Base-by-base conservation (phyloP, 2,329 filamentous ascomycete species). In the Fusarium graminum region DNA sequence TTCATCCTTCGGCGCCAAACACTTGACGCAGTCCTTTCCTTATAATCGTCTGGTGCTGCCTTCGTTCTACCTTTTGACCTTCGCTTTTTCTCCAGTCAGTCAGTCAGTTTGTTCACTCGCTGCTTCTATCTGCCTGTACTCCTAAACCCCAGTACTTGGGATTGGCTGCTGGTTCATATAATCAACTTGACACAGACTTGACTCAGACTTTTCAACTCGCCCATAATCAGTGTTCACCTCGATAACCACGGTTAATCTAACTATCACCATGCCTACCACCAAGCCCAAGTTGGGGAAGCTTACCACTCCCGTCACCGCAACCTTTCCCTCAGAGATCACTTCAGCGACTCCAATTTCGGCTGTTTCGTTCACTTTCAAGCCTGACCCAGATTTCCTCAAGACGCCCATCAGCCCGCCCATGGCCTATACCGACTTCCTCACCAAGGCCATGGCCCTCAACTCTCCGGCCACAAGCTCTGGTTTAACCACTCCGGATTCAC, bases 361-460 rank as follows among this genome's bases (percentile, higher is more conserved):
- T 58, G 74, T 78, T 58, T 78, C 75, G 30, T 78, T 78, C 59
- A 70, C 74, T 40, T 77, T 75, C 66, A 79, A 79, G 65, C 78
- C 80, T 10, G 81, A 79, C 32, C 76, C 80, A 9, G 82, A 82
- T 56, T 84, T 86, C 71, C 86, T 94, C 82, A 94, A 94, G 80
- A 97, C 94, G 6, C 94, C 94, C 46, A 97, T 98, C 77, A 96
- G 92, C 50, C 94, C 94, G 51, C 94, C 94, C 4, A 84, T 87
- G 22, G 94, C 94, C 58, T 98, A 98, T 76, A 90, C 92, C 69
- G 93, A 98, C 74, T 98, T 97, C 75, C 88, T 98, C 65, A 74
- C 77, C 50, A 94, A 93, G 80, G 89, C 90, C 61, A 88, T 96
- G 80, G 90, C 90, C 17, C 83, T 93, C 59, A 87, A 89, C 74